Conservation (phyloP, 257 asterid genomes). For the Solanum medicagineum region DNA sequence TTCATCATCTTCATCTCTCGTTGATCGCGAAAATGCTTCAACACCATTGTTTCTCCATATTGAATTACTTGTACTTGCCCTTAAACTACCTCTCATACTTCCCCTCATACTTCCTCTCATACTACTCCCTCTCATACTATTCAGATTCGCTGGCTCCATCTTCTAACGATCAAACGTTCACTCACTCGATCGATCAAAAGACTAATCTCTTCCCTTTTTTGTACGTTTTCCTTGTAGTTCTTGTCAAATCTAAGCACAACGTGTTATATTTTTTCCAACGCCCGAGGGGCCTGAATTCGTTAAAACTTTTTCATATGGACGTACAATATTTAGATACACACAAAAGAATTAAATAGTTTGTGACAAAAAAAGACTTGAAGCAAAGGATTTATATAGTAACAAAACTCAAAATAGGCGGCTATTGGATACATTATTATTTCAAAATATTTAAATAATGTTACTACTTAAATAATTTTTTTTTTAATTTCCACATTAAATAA, state of each 20-base stretch:
- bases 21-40: constrained; percentile 31
- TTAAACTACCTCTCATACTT: background rate
- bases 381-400: background rate
- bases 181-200: background rate
- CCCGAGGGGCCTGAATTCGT: background rate
- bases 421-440: background rate
- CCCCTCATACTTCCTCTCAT: background rate
- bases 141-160: background rate
- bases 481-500: background rate
- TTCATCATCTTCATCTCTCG: constrained; percentile 54
- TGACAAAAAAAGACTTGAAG: background rate
- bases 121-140: background rate
- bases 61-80: background rate
- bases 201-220: background rate
- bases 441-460: background rate
- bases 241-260: background rate
- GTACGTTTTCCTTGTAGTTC: too few species aligned
- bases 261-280: background rate
- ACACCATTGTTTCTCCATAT: background rate
- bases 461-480: background rate
- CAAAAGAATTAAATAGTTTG: background rate
- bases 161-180: background rate
- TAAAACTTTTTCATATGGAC: background rate
- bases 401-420: background rate
- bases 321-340: background rate